Conservation (phyloP, 2,329 filamentous ascomycete genomes). For the Colletotrichum lupini region DNA sequence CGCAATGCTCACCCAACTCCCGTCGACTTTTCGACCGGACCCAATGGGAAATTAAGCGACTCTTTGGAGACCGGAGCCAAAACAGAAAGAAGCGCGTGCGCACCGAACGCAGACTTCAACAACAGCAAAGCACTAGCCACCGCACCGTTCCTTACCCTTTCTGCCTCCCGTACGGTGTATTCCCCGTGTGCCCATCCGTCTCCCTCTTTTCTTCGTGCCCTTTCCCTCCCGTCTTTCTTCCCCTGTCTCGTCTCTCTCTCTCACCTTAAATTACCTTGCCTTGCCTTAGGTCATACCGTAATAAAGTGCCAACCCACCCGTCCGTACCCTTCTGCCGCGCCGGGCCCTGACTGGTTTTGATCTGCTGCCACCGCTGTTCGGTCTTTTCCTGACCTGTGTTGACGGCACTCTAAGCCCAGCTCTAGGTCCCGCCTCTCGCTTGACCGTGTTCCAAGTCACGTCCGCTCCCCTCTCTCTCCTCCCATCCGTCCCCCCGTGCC, state of each 20-base stretch:
- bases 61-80: slow-evolving; percentile 15
- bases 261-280: background rate
- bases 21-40: background rate
- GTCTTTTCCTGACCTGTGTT: slow-evolving; percentile 9
- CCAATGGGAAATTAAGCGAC: slow-evolving; percentile 22
- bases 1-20: background rate
- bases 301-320: background rate
- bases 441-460: slow-evolving; percentile 24
- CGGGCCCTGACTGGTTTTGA: slow-evolving; percentile 19
- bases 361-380: slow-evolving; percentile 5
- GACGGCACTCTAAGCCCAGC: slow-evolving; percentile 6
- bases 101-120: slow-evolving; percentile 6
- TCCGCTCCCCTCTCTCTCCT: slow-evolving; percentile 16
- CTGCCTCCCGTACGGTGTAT: background rate
- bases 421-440: background rate
- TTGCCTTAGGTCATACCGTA: background rate
- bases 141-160: background rate
- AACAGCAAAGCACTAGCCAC: slow-evolving; percentile 21
- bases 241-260: background rate
- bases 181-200: background rate
- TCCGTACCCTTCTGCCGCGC: slow-evolving; percentile 16
- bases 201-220: background rate
- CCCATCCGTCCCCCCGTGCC: slow-evolving; percentile 1
- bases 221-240: background rate
- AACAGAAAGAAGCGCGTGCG: slow-evolving; percentile 27